phyloP scores from a whole-genome alignment of 169 alveolate genomes.

The Plasmodium chabaudi region DNA sequence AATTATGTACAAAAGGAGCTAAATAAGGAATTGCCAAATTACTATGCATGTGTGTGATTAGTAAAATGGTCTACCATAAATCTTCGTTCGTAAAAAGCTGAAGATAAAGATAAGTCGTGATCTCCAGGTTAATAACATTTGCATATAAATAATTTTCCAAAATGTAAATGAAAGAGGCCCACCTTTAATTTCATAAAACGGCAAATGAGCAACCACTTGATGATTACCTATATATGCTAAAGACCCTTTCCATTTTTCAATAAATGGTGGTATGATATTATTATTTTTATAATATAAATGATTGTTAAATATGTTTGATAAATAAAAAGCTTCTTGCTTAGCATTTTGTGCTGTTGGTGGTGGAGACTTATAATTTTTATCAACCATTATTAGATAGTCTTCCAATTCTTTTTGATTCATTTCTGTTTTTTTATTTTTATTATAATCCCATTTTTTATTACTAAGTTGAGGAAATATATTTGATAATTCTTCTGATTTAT shows the following conservation, averaged over 20 bases:
- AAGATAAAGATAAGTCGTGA: slow-evolving; percentile 71
- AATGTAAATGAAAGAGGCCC: slow-evolving; percentile 75
- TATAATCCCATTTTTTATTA: slow-evolving; percentile 74
- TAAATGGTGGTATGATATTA: slow-evolving; percentile 68
- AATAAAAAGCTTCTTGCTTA: slow-evolving; percentile 82
- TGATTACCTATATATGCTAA: slow-evolving; percentile 83
- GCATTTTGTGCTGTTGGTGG: slow-evolving; percentile 88
- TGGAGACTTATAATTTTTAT: slow-evolving; percentile 79
- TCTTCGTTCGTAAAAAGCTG: slow-evolving; percentile 58
- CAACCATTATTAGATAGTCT: slow-evolving; percentile 77
- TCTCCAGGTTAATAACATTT: slow-evolving; percentile 78
- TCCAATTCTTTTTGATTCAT: slow-evolving; percentile 57
- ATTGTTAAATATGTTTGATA: slow-evolving; percentile 79
- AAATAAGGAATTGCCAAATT: no score
- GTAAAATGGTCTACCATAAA: slow-evolving; percentile 75
- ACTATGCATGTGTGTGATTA: not conserved
- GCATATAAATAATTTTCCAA: slow-evolving; percentile 81
- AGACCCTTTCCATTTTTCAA: slow-evolving; percentile 86
- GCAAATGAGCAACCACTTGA: slow-evolving; percentile 80
- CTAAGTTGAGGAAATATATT: slow-evolving; percentile 80
- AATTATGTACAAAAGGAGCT: no score
- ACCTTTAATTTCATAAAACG: slow-evolving; percentile 79
- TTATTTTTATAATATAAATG: slow-evolving; percentile 1
- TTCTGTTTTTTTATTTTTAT: slow-evolving; percentile 68
- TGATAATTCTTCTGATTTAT: slow-evolving; percentile 29